Evolutionary conservation across 192 early-diverging fungal species (phyloP).

Genomic region (Gigaspora rosea): DNA sequence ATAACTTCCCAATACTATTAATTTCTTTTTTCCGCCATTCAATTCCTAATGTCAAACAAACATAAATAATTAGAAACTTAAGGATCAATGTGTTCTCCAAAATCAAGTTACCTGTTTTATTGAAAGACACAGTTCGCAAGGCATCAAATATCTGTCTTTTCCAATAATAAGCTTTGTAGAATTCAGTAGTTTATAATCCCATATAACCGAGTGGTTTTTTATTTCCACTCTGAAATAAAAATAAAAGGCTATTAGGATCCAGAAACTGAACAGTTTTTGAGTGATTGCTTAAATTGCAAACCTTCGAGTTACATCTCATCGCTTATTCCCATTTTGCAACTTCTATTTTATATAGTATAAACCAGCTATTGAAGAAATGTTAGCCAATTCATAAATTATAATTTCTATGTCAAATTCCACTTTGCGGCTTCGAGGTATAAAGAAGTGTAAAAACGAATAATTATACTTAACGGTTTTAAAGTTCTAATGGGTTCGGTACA

Average conservation of each 20-base stretch:
- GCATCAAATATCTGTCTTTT: slow-evolving; percentile 71
- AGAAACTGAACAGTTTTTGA: no score
- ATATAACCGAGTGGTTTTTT: slow-evolving; percentile 61
- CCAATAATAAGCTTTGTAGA: slow-evolving; percentile 65
- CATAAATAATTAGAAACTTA: slow-evolving; percentile 40
- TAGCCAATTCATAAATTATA: slow-evolving; percentile 74
- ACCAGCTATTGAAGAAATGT: slow-evolving; percentile 79
- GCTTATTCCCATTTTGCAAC: slow-evolving; percentile 48
- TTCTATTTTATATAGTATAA: slow-evolving; percentile 82
- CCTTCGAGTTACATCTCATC: slow-evolving; percentile 42
- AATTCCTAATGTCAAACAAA: slow-evolving; percentile 50
- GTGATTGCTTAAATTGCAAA: slow-evolving; percentile 17
- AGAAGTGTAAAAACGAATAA: slow-evolving; percentile 61
- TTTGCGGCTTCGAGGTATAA: slow-evolving; percentile 71
- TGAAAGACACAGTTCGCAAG: slow-evolving; percentile 71
- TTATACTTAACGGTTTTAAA: no score
- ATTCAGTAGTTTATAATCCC: slow-evolving; percentile 58
- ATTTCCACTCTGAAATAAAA: slow-evolving; percentile 45
- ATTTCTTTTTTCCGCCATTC: slow-evolving; percentile 60
- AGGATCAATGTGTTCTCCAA: not conserved
- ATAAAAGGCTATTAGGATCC: not conserved
- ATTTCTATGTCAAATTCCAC: slow-evolving; percentile 64
- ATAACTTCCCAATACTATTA: slow-evolving; percentile 65
- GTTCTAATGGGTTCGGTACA: no score
- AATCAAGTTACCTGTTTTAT: slow-evolving; percentile 63